Evolutionary conservation across 192 early-diverging fungal genomes (phyloP), one percentile per base, ranked within the genome.

Genomic region (Spinellus fusiger): DNA sequence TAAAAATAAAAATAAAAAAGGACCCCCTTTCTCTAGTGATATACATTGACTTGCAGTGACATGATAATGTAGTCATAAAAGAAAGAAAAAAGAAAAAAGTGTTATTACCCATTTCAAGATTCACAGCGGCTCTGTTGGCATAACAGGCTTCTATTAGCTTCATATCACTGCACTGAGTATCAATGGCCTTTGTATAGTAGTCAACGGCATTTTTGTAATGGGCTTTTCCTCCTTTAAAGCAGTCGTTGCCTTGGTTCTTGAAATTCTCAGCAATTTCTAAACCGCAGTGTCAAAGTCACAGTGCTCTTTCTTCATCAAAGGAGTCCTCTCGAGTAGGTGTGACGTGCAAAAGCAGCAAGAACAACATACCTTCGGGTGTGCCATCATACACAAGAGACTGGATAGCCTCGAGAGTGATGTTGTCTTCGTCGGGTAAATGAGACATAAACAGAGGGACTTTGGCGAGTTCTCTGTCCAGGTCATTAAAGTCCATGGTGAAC

Each of bases 371-470:
- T 72, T 95, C 93, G 3, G 95, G 94, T 28, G 93, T 88, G 33
- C 94, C 97, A 55, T 99, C 95, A 65, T 88, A 94, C 1, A 86
- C 79, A 20, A 99, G 73, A 44, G 85, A 83, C 66, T 94, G 86
- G 13, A 98, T 62, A 0, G 97, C 97, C 25, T 73, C 80, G 34
- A 98, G 73, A 0, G 88, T 82, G 4, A 83, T 73, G 64, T 93
- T 93, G 22, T 87, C 85, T 44, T 83, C 81, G 10, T 85, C 72
- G 8, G 86, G 86, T 23, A 94, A 66, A 15, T 79, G 65, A 44
- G 72, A 83, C 97, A 99, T 99, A 75, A 99, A 99, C 48, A 99
- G 76, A 4, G 97, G 97, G n/a, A 92, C 84, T n/a, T 73, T 76
- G 34, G 85, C 69, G 58, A 92, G 75, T 23, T 88, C 80, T 47